Percentiles rank a stretch among this genome's conserved stretches.
These are phyloP conservation scores for Pseudonitzschia pungens DNA, from an alignment of 108 stramenopile species.

Conservation along the genomic window DNA sequence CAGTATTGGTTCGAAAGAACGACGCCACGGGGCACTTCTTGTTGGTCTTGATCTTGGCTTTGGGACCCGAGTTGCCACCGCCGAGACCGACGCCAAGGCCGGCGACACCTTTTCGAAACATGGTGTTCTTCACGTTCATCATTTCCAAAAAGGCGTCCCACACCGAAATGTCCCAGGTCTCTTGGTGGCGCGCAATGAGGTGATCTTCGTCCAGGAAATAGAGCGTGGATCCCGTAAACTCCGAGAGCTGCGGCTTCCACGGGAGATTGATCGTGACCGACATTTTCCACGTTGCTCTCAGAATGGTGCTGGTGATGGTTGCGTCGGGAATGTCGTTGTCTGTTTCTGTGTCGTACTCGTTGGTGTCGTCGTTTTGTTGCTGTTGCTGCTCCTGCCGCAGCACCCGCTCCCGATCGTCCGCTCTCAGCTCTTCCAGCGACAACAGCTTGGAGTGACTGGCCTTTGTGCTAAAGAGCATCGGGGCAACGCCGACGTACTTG, in stretches of 20 bases:
- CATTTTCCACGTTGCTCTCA: conserved; percentile 62
- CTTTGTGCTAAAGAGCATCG: conserved; percentile 50
- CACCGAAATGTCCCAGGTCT: conserved; percentile 70
- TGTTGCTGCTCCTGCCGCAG: conserved; percentile 21
- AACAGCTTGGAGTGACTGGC: conserved; percentile 33
- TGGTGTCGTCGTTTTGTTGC: neutral
- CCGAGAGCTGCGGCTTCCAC: conserved; percentile 67
- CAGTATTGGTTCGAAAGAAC: too few relatives aligned
- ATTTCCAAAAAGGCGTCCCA: neutral
- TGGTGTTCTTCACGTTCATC: neutral
- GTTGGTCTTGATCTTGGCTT: too few relatives aligned
- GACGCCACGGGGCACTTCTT: too few relatives aligned
- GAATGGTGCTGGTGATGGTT: neutral
- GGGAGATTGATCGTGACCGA: conserved; percentile 57
- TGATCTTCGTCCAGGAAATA: conserved; percentile 71
- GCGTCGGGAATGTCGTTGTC: conserved; percentile 3
- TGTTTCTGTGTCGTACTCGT: neutral
- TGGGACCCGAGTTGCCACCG: too few relatives aligned
- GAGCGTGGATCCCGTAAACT: conserved; percentile 62
- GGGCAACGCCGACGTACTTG: conserved; percentile 61
- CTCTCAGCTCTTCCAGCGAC: conserved; percentile 24
- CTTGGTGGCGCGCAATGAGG: conserved; percentile 61
- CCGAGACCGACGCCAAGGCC: too few relatives aligned
- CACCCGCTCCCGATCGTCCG: too few relatives aligned
- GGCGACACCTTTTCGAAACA: too few relatives aligned